phyloP scores from a whole-genome alignment of 176 grass and related monocot species.

The Rhynchospora breviuscula region DNA sequence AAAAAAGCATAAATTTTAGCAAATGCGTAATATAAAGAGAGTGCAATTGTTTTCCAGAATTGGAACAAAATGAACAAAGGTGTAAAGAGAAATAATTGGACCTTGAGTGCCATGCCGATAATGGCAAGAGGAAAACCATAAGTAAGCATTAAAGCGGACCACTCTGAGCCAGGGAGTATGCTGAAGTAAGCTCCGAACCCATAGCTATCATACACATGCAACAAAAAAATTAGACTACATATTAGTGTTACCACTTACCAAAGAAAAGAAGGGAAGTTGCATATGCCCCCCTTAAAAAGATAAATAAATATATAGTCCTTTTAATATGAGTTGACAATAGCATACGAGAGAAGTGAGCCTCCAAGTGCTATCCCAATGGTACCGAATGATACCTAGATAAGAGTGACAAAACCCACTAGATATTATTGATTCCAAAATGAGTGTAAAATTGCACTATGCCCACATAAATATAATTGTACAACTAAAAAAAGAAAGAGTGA shows the following conservation, averaged over 20 bases:
- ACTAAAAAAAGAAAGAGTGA: too few relatives aligned
- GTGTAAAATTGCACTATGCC: too few relatives aligned
- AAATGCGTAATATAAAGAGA: neutral
- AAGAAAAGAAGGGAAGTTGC: neutral
- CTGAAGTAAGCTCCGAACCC: constrained; percentile 96
- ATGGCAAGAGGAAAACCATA: constrained; percentile 94
- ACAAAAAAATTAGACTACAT: too few relatives aligned
- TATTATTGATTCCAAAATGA: too few relatives aligned
- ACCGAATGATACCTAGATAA: constrained; percentile 77
- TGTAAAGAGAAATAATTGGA: constrained; percentile 11
- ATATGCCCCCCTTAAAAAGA: neutral
- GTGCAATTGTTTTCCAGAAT: neutral
- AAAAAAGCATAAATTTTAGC: neutral
- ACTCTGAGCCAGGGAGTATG: constrained; percentile 86
- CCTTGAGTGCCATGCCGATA: constrained; percentile 99
- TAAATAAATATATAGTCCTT: too few relatives aligned
- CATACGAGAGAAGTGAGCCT: constrained; percentile 74
- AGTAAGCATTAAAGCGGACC: constrained; percentile 90
- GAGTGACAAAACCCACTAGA: too few relatives aligned
- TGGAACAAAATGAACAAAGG: neutral
- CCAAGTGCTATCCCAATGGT: constrained; percentile 74
- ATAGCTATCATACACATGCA: constrained; percentile 41
- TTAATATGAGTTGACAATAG: too few relatives aligned
- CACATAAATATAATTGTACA: too few relatives aligned
- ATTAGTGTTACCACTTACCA: too few relatives aligned